Evolutionary conservation across 139 green algal species (phyloP).

Genomic region (Chlorella sp.): DNA sequence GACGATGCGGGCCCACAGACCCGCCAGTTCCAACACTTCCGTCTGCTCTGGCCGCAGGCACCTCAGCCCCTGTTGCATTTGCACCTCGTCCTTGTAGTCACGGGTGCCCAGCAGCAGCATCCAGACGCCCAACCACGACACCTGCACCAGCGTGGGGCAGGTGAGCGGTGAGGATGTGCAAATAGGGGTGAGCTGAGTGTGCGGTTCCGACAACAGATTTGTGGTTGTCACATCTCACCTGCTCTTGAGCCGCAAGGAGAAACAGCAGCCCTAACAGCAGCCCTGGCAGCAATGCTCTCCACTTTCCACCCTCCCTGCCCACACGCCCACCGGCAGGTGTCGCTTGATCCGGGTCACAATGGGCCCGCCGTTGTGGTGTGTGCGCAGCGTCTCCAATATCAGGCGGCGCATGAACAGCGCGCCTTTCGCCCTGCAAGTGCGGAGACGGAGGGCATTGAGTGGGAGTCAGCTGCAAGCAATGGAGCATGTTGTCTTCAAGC

Average conservation of each 20-base stretch:
- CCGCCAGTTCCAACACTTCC: neutral
- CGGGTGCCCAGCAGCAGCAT: neutral
- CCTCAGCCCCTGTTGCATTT: neutral
- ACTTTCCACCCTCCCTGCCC: neutral
- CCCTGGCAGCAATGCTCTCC: too few relatives aligned
- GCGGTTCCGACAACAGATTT: neutral
- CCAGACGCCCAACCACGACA: slow-evolving; percentile 20
- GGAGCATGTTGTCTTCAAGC: neutral
- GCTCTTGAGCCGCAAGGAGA: too few relatives aligned
- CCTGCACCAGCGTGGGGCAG: neutral
- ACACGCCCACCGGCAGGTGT: neutral
- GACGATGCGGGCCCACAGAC: neutral
- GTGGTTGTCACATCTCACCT: too few relatives aligned
- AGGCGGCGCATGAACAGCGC: neutral
- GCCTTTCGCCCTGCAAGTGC: neutral
- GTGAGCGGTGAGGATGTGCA: neutral
- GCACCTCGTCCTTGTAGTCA: neutral
- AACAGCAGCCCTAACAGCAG: too few relatives aligned
- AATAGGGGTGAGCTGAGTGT: too few relatives aligned
- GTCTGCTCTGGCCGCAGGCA: neutral
- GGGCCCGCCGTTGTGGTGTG: neutral
- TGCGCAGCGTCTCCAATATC: neutral
- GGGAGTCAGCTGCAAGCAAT: neutral
- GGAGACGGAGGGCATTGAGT: neutral
- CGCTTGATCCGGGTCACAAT: neutral